phyloP scores from a whole-genome alignment of 2,329 filamentous ascomycete genomes.

The Phoma sp. region DNA sequence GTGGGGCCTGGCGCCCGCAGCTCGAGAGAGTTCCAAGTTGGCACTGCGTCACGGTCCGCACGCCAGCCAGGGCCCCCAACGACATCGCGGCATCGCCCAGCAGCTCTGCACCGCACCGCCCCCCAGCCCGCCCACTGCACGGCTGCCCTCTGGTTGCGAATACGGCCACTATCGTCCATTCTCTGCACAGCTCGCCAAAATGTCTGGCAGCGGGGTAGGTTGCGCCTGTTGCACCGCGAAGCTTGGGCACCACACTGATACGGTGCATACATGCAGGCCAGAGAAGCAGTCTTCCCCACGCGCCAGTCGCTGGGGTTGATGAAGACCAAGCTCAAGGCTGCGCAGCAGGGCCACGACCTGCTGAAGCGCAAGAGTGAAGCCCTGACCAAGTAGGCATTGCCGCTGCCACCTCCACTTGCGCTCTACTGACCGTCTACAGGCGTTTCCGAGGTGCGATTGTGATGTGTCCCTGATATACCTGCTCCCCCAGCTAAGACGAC shows the following conservation, averaged over 20 bases:
- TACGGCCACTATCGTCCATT: constrained; percentile 1
- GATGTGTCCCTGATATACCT: constrained; percentile 11
- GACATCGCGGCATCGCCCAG: background rate
- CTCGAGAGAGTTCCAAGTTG: too few species aligned
- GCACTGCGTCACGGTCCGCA: constrained; percentile 24
- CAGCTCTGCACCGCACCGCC: constrained; percentile 1
- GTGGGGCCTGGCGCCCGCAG: too few species aligned
- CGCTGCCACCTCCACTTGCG: background rate
- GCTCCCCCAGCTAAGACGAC: constrained; percentile 5
- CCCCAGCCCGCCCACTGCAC: background rate
- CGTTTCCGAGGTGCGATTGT: constrained; percentile 78
- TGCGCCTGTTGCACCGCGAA: background rate
- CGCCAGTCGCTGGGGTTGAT: constrained; percentile 95
- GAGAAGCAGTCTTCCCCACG: constrained; percentile 96
- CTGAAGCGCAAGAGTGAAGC: constrained; percentile 98
- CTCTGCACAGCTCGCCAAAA: constrained; percentile 40
- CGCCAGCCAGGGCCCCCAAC: constrained; percentile 1
- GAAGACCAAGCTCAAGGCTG: constrained; percentile 95
- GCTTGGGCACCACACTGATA: constrained; percentile 22
- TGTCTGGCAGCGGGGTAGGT: constrained; percentile 62
- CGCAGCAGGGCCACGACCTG: constrained; percentile 80
- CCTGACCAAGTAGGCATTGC: constrained; percentile 79
- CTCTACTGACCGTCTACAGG: constrained; percentile 53
- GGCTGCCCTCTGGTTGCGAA: background rate
- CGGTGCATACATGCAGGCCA: constrained; percentile 64